These are phyloP conservation scores for Hypholoma sublateritium DNA, from an alignment of 768 basidiomycete species.

Conservation along the genomic window DNA sequence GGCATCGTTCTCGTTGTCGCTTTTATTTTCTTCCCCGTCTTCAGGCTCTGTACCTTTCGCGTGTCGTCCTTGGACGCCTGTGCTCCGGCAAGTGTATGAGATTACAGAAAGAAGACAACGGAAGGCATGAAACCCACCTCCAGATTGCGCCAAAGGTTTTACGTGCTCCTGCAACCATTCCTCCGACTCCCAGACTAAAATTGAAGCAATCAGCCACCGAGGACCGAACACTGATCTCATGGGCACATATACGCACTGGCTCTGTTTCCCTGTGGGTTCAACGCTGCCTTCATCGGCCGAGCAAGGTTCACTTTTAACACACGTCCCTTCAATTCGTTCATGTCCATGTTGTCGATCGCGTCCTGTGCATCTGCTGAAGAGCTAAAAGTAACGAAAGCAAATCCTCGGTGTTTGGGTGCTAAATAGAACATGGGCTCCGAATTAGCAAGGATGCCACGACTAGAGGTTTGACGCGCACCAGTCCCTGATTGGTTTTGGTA, in stretches of 20 bases:
- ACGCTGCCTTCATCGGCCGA: conserved; percentile 71
- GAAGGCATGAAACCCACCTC: conserved; percentile 46
- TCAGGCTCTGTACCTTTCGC: conserved; percentile 31
- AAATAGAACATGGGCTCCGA: conserved; percentile 1
- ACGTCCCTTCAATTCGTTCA: conserved; percentile 81
- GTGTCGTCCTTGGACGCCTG: conserved; percentile 58
- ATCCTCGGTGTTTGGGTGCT: conserved; percentile 89
- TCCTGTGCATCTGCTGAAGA: conserved; percentile 86
- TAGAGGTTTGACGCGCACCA: conserved; percentile 37
- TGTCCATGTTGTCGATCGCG: conserved; percentile 98
- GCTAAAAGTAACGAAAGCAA: conserved; percentile 88
- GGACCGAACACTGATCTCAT: background rate
- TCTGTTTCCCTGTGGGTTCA: conserved; percentile 70
- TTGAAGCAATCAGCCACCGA: background rate
- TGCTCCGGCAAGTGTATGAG: conserved; percentile 2
- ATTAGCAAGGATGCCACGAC: background rate
- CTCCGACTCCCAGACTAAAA: conserved; percentile 93
- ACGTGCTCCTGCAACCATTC: conserved; percentile 87
- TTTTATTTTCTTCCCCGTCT: conserved; percentile 27
- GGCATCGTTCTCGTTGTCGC: conserved; percentile 42
- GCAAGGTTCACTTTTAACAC: conserved; percentile 85
- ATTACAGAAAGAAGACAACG: conserved; percentile 1
- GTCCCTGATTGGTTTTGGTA: conserved; percentile 40
- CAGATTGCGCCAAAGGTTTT: conserved; percentile 73
- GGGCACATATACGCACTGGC: conserved; percentile 53